These are phyloP conservation scores for Sphagnum contortum DNA, from an alignment of 225 moss, liverwort and hornwort genomes.

Conservation along the genomic window DNA sequence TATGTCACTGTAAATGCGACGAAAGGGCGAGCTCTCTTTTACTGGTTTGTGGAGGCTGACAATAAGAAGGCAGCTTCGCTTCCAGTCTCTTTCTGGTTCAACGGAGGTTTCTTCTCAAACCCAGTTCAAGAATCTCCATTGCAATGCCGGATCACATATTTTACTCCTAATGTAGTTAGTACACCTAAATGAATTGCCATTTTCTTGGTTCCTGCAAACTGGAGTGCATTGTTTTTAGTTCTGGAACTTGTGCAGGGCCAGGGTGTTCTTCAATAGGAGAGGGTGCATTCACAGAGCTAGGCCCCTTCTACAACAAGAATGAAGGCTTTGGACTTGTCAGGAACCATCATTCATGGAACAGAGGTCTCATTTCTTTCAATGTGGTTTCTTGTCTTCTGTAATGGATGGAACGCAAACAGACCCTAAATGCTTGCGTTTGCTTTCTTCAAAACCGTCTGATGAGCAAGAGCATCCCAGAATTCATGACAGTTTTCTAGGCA, in stretches of 20 bases:
- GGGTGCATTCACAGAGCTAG: constrained; percentile 66
- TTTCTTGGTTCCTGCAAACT: no score
- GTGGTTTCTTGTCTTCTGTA: not conserved
- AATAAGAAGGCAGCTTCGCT: constrained; percentile 30
- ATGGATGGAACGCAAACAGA: no score
- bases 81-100: constrained; percentile 75
- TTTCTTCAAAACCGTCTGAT: no score
- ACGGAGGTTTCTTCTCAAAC: constrained; percentile 52
- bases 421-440: no score
- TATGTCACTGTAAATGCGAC: constrained; percentile 55
- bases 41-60: constrained; percentile 77
- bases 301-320: constrained; percentile 61
- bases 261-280: constrained; percentile 87
- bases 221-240: not conserved
- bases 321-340: constrained; percentile 34
- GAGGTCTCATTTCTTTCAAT: constrained; percentile 13
- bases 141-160: no score
- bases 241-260: constrained; percentile 32
- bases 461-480: no score
- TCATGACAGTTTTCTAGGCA: no score
- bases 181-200: no score
- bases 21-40: constrained; percentile 55
- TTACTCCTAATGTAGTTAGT: no score
- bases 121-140: not conserved
- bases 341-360: constrained; percentile 68